Evolutionary conservation across 148 eudicot species (phyloP), one percentile per base, ranked within the genome.

Genomic region (Pouteria glomerata): DNA sequence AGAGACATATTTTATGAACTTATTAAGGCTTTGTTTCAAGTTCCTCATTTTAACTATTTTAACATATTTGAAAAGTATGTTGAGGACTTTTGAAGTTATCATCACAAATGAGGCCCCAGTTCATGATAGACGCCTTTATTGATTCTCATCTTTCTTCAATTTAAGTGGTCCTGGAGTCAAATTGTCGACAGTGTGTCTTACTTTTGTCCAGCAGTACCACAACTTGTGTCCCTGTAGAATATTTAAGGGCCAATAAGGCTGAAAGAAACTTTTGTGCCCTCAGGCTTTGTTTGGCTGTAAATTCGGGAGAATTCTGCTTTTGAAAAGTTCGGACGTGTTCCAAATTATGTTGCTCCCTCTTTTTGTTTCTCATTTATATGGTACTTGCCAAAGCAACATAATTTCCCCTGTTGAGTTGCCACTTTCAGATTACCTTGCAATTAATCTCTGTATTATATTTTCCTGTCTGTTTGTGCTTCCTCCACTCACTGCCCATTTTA

Each of bases 121-220:
- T 64, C 48, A 19, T 15, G 18, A 56, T 71, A 31, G 69, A 63
- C 45, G 31, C 68, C 61, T 69, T 63, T 65, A 41, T 71, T 70
- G 68, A 41, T 61, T 51, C 71, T 50, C 53, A 23, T 64, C 53
- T 55, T 45, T 50, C 30, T 69, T 68, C 68, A 45, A 48, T 37
- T 56, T 29, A 77, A 61, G 74, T 79, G 90, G 83, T 82, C 84
- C 82, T 67, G n/a, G 53, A 35, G 60, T 68, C 80, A 73, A 51
- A 42, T 80, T 66, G 69, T 68, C 70, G 72, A 68, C 30, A 48
- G 3, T 65, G 48, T 85, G 88, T 78, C 78, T 52, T 42, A 57
- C 41, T 60, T 63, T 80, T 77, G 56, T 72, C 78, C 85, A 77
- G 78, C 90, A 89, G 66, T 73, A 73, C 65, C 78, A 76, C 66